Conservation (phyloP, 305 asterid genomes). For the Fraxinus velutina region DNA sequence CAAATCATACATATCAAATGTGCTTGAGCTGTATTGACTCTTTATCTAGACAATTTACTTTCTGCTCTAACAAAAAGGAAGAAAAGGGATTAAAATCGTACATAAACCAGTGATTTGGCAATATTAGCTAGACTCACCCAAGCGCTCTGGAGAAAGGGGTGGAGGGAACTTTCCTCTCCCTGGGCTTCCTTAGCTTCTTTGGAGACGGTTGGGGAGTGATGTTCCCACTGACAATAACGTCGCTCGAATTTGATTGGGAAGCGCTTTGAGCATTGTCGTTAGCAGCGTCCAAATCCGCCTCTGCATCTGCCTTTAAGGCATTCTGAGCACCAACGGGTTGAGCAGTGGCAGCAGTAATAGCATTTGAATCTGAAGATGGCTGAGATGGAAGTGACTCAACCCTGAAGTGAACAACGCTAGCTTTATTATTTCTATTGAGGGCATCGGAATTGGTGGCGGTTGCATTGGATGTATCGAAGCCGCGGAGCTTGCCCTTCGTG, state of each 20-base stretch:
- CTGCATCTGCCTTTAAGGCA: conserved; percentile 6
- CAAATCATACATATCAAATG: neutral
- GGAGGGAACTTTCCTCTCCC: conserved; percentile 91
- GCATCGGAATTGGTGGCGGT: conserved; percentile 11
- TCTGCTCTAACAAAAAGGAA: neutral
- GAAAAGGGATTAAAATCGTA: neutral
- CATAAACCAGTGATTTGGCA: neutral
- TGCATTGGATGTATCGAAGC: conserved; percentile 19
- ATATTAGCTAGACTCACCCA: conserved; percentile 41
- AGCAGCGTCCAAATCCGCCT: neutral
- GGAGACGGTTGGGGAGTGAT: neutral
- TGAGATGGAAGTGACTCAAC: conserved; percentile 16
- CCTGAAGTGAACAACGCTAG: conserved; percentile 41
- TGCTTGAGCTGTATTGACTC: neutral
- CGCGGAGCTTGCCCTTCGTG: conserved; percentile 63
- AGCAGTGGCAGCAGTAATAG: conserved; percentile 9
- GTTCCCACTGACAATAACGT: conserved; percentile 12
- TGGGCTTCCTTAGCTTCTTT: conserved; percentile 55
- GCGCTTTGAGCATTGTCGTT: conserved; percentile 11
- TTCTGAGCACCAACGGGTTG: conserved; percentile 8
- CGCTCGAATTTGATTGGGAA: conserved; percentile 23
- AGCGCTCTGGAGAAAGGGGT: conserved; percentile 84
- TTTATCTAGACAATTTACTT: neutral
- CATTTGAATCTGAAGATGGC: neutral
- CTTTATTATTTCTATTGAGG: neutral